Base-by-base conservation (phyloP, 805 yeast genomes). In the Lipomyces orientalis region DNA sequence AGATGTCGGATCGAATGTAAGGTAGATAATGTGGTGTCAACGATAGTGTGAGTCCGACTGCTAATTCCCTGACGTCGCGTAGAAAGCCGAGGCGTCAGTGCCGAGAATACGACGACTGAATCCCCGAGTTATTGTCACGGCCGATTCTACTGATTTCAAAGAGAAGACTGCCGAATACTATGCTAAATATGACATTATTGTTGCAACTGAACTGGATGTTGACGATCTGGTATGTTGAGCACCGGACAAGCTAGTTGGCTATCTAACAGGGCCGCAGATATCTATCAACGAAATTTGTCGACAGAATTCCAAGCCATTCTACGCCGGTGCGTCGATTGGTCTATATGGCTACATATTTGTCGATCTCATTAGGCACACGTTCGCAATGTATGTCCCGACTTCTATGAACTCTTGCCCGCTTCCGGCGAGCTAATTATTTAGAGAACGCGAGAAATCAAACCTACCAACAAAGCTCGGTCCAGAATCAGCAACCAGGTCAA, bases 281-380 rank as follows among this genome's bases (percentile, higher is more conserved):
- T 69, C 74, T 4, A 72, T 95, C 56, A 91, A 92, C 75, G 73
- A 72, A 0, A 76, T 83, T 43, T 83, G 93, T 7, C 84, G 98
- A 71, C 61, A 74, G 1, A 79, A 83, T 22, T 81, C 81, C 35
- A 83, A 88, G 22, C 91, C 97, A 2, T 81, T 95, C 37, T 92
- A 90, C 76, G 82, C 85, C 16, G 80, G 90, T 0, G 89, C 88
- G 0, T 75, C 87, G 1, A 89, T 89, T 76, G 99, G 99, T 0
- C 80, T 93, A 75, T 92, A 85, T 76, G 97, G 97, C 1, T 90
- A 86, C 74, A 84, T 91, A 0, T 89, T 93, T 75, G 87, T 87
- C 2, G 99, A 95, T 78, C 81, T 94, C 68, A 85, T 91, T 10
- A 76, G 81, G 58, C 92, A 91, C 77, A 81, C 82, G 39, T 81